These are phyloP conservation scores for Juncus effusus DNA, from an alignment of 176 grass and related monocot species.

Conservation along the genomic window DNA sequence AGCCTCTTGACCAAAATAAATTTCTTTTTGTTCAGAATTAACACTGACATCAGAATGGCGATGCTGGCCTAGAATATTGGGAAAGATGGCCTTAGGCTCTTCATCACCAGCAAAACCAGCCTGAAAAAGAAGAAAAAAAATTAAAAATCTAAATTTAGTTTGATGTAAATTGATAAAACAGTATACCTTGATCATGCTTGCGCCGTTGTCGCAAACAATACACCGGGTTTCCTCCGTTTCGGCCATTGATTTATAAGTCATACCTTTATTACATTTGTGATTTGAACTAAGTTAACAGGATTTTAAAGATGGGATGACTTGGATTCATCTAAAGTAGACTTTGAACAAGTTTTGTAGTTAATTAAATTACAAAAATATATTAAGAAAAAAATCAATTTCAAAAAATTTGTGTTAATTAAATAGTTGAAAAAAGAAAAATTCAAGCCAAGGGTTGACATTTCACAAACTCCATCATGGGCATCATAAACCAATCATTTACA, in stretches of 20 bases:
- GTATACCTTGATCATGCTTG: conserved; percentile 66
- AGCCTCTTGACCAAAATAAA: conserved; percentile 61
- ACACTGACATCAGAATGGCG: conserved; percentile 77
- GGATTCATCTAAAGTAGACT: no score
- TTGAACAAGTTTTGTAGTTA: no score
- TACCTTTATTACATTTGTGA: no score
- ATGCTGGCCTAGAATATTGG: conserved; percentile 69
- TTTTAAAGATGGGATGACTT: no score
- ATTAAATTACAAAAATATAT: no score
- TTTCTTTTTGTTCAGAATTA: conserved; percentile 69
- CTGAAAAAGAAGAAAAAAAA: conserved; percentile 20
- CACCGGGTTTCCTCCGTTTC: conserved; percentile 68
- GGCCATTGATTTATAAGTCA: conserved; percentile 38
- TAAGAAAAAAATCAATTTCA: no score
- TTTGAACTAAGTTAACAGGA: no score
- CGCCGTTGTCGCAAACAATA: conserved; percentile 75
- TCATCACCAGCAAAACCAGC: conserved; percentile 92
- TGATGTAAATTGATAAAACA: background rate
- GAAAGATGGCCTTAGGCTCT: conserved; percentile 77
- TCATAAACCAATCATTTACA: no score
- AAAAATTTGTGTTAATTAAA: no score
- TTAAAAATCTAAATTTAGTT: background rate
- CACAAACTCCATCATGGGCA: no score
- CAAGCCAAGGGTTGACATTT: no score
- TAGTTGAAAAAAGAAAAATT: no score